phyloP scores from a whole-genome alignment of 1,284 basidiomycete genomes.

The Trichosporon sp. region DNA sequence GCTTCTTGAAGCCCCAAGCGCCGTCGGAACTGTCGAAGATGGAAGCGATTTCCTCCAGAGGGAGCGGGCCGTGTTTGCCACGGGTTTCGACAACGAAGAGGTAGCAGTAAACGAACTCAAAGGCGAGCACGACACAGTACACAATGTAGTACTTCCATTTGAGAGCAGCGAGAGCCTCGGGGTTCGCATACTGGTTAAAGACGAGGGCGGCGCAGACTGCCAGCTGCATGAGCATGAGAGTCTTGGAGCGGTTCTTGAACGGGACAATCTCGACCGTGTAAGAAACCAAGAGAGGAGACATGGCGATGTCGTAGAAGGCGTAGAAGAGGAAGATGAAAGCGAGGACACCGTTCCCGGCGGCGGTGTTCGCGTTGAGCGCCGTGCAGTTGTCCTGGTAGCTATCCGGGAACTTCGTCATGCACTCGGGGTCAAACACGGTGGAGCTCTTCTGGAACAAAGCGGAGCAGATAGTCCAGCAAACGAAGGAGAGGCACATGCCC shows the following conservation, averaged over 20 bases:
- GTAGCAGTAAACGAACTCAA: slow-evolving; percentile 47
- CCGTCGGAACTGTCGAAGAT: slow-evolving; percentile 25
- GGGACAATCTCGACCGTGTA: slow-evolving; percentile 26
- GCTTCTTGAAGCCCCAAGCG: slow-evolving; percentile 20
- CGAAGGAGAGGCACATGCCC: slow-evolving; percentile 55
- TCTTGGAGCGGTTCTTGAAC: slow-evolving; percentile 64
- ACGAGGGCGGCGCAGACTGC: slow-evolving; percentile 41
- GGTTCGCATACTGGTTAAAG: slow-evolving; percentile 47
- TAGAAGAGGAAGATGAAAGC: slow-evolving; percentile 45
- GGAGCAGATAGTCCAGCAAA: slow-evolving; percentile 65
- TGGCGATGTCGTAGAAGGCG: slow-evolving; percentile 34
- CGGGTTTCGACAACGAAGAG: slow-evolving; percentile 45
- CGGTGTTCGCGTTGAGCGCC: slow-evolving; percentile 15
- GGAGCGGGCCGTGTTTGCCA: slow-evolving; percentile 23
- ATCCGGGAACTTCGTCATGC: slow-evolving; percentile 49
- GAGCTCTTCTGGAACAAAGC: slow-evolving; percentile 52
- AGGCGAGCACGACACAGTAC: slow-evolving; percentile 35
- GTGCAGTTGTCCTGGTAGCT: slow-evolving; percentile 58
- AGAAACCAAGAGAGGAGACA: slow-evolving; percentile 44
- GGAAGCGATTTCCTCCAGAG: slow-evolving; percentile 44
- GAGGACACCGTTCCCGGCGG: slow-evolving; percentile 17
- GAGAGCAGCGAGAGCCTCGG: slow-evolving; percentile 34
- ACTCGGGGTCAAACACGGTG: slow-evolving; percentile 23
- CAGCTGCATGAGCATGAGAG: slow-evolving; percentile 58
- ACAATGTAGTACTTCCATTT: slow-evolving; percentile 43